These are phyloP conservation scores for Panus rudis DNA, from an alignment of 768 basidiomycete genomes.

Conservation along the genomic window DNA sequence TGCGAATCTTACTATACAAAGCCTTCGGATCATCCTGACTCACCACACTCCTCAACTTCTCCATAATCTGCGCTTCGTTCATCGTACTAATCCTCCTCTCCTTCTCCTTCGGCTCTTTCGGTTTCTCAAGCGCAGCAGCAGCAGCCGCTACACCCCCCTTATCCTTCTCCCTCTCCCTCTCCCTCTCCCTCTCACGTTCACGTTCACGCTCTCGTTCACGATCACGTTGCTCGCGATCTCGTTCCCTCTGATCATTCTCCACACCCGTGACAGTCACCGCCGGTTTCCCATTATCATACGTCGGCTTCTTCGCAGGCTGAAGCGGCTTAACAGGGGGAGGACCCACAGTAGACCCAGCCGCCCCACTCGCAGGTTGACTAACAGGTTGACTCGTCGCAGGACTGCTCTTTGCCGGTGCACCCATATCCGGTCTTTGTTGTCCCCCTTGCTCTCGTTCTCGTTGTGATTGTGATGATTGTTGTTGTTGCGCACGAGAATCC, in stretches of 20 bases:
- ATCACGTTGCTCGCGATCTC: too few species aligned
- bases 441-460: conserved; percentile 36
- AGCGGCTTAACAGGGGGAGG: conserved; percentile 68
- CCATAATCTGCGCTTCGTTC: conserved; percentile 98
- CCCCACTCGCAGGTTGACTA: conserved; percentile 37
- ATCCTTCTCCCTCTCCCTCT: conserved; percentile 41
- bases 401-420: conserved; percentile 37
- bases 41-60: conserved; percentile 88
- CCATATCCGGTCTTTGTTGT: conserved; percentile 30
- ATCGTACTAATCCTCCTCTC: conserved; percentile 93
- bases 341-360: conserved; percentile 44
- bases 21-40: conserved; percentile 79
- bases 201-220: conserved; percentile 38
- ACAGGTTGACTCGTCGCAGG: conserved; percentile 38
- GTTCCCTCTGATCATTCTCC: too few species aligned
- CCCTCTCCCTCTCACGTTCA: conserved; percentile 41
- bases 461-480: conserved; percentile 38
- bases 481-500: too few species aligned
- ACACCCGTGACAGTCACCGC: conserved; percentile 9
- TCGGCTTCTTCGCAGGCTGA: conserved; percentile 69
- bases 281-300: conserved; percentile 12
- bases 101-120: conserved; percentile 42
- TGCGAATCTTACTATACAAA: conserved; percentile 95
- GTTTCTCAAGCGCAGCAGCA: conserved; percentile 54
- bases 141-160: conserved; percentile 59